Evolutionary conservation across 2,329 filamentous ascomycete genomes (phyloP), one percentile per base, ranked within the genome.

Genomic region (Sporothrix dimorphospora): DNA sequence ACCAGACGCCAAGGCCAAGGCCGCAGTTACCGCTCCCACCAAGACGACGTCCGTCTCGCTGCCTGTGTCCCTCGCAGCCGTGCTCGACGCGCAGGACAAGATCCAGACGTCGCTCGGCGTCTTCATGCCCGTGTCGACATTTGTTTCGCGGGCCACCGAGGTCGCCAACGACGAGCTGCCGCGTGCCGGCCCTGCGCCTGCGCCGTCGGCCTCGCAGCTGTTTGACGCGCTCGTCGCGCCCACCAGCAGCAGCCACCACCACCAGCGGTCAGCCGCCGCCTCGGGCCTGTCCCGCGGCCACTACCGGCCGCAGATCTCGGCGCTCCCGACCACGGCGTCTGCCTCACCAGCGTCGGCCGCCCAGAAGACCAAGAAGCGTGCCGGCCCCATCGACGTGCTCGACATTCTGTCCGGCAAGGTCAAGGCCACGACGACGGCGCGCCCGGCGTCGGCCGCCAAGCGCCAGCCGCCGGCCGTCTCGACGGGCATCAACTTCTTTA

Each of bases 111-210:
- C 89, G 4, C 86, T 98, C 34, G 94, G 93, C 73, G 89, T 95
- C 72, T 92, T 90, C 79, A 84, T 98, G 65, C 94, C 95, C 16
- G 84, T 98, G 5, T 93, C 92, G 1, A 94, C 92, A 14, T 97
- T 98, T 83, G 89, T 99, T 79, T 87, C 90, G 71, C 91, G 94
- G 70, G 96, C 96, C 53, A 88, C 92, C 53, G 91, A 96, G 78
- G 83, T 97, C 34, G 96, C 96, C 73, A 98, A 98, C 82, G 91
- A 96, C 75, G 89, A 92, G 61, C 88, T 98, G 8, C 95, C 95
- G 2, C 84, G 87, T 38, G 88, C 90, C 5, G 86, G 75, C 8
- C 72, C 89, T 73, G 84, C 85, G 73, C 86, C 87, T 61, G 86
- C 89, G 78, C 91, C 91, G 16, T 90, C 92, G 0, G 85, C 91